Evolutionary conservation across 2,329 filamentous ascomycete species (phyloP), one percentile per base, ranked within the genome.

Genomic region (Botrytis sinoallii): DNA sequence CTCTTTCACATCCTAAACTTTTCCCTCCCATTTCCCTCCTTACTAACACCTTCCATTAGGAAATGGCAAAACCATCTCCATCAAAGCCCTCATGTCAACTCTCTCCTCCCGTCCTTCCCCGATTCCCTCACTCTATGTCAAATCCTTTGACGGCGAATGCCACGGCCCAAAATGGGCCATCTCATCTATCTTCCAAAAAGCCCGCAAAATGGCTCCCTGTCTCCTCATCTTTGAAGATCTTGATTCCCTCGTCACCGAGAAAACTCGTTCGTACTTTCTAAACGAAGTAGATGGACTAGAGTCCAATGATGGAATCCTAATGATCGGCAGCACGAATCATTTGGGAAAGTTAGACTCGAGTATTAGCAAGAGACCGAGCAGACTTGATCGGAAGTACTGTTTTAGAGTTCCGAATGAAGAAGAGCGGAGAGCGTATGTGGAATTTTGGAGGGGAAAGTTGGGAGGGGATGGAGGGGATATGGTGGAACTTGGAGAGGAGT

Each of bases 171-270:
- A 92, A 77, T 85, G 78, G 16, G 72, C 74, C n/a, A 86, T 91
- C 73, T 80, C 82, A n/a, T 63, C 81, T 29, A 88, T 91, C 67
- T 91, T 91, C 77, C 68, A 72, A 18, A 88, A 88, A 75, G 91
- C 91, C 0, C 84, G 91, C 18, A 83, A 86, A 74, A 86, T 87
- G 74, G 88, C 91, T 0, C 91, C 91, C 0, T 93, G 91, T 82
- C 88, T 92, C 74, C 85, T 93, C 3, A 88, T 93, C 59, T 91
- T 93, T 73, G 91, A 93, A 79, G 91, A 93, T 75, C 84, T 93
- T 6, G 91, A 93, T 79, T 89, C 87, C 18, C 85, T 93, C 38
- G 87, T 93, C 55, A 86, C 85, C 6, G 86, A 90, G 68, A 76
- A 80, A 3, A 88, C 90, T 8, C 85, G 91, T 29, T 89, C 87